A percentile compares a stretch with the other conserved stretches of the same genome.
Evolutionary conservation across 139 green algal genomes (phyloP).

Genomic region (Chlorella sp.): DNA sequence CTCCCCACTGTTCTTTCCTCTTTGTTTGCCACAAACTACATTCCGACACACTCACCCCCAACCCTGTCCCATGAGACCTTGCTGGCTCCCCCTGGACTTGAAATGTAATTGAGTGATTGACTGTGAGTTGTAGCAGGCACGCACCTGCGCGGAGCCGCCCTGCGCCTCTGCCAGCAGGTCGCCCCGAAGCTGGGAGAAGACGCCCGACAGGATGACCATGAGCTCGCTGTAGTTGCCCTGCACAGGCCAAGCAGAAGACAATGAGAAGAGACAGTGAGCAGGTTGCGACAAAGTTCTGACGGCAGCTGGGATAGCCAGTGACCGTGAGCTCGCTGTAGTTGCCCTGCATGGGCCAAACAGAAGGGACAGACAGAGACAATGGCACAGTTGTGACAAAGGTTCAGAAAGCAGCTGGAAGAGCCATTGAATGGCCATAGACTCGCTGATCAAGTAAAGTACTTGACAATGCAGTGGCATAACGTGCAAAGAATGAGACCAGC

Average conservation of each 20-base stretch:
- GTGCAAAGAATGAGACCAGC: too few species aligned
- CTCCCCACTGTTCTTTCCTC: too few species aligned
- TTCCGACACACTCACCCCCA: too few species aligned
- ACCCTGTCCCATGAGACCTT: too few species aligned
- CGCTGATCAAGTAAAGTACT: too few species aligned
- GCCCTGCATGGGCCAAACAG: slow-evolving; percentile 50
- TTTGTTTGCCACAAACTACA: too few species aligned
- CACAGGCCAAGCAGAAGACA: neutral
- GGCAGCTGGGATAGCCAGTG: slow-evolving; percentile 84
- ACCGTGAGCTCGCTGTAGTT: slow-evolving; percentile 93
- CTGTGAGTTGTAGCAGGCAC: neutral
- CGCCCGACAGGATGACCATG: slow-evolving; percentile 84
- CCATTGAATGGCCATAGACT: slow-evolving; percentile 92
- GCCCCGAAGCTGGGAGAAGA: slow-evolving; percentile 85
- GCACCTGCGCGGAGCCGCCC: slow-evolving; percentile 46
- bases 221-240: slow-evolving; percentile 90
- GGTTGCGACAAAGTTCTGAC: slow-evolving; percentile 87
- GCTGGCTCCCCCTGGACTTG: too few species aligned
- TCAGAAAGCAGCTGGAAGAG: too few species aligned
- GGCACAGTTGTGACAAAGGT: slow-evolving; percentile 82
- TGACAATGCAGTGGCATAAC: too few species aligned
- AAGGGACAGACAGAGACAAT: neutral
- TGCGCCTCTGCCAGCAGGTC: slow-evolving; percentile 65
- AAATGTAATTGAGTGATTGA: too few species aligned
- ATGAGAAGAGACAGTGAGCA: slow-evolving; percentile 20